Percentiles rank a stretch among this genome's conserved stretches.
phyloP scores from a whole-genome alignment of 2,329 filamentous ascomycete species.

The Talaromyces sp. region DNA sequence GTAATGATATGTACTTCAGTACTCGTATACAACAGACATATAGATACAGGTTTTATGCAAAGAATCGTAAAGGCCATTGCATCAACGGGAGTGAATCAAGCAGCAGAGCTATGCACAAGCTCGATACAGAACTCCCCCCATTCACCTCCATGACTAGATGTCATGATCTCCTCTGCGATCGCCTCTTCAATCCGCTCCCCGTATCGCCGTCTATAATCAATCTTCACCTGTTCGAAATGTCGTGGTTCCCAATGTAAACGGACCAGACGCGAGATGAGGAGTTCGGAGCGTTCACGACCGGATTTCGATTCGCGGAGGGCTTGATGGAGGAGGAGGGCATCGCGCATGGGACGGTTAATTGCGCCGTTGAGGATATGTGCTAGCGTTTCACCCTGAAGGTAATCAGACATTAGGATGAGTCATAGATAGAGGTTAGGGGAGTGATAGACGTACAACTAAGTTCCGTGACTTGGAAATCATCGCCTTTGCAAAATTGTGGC shows the following conservation, averaged over 20 bases:
- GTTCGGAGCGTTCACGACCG: constrained; percentile 75
- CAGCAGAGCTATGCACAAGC: constrained; percentile 50
- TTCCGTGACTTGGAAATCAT: constrained; percentile 88
- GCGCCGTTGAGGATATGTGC: constrained; percentile 95
- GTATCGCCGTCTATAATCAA: constrained; percentile 79
- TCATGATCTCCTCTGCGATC: constrained; percentile 73
- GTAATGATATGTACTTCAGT: too few species aligned
- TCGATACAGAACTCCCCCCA: constrained; percentile 76
- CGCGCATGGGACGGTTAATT: constrained; percentile 92
- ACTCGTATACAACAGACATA: too few species aligned
- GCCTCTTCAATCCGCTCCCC: constrained; percentile 73
- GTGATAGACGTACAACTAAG: constrained; percentile 71
- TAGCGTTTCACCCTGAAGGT: constrained; percentile 81
- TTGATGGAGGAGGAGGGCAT: constrained; percentile 87
- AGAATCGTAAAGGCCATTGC: too few species aligned
- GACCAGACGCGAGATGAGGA: constrained; percentile 85
- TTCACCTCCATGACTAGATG: constrained; percentile 54
- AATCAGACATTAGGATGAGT: too few species aligned
- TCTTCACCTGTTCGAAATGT: constrained; percentile 79
- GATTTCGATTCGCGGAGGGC: constrained; percentile 75
- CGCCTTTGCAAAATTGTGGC: constrained; percentile 82
- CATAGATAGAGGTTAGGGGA: not conserved
- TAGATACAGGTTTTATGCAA: too few species aligned
- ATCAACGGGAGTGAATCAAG: not conserved
- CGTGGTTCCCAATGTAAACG: constrained; percentile 88